Evolutionary conservation across 1,284 basidiomycete genomes (phyloP), one percentile per base, ranked within the genome.

Genomic region (Apiotrichum sp.): DNA sequence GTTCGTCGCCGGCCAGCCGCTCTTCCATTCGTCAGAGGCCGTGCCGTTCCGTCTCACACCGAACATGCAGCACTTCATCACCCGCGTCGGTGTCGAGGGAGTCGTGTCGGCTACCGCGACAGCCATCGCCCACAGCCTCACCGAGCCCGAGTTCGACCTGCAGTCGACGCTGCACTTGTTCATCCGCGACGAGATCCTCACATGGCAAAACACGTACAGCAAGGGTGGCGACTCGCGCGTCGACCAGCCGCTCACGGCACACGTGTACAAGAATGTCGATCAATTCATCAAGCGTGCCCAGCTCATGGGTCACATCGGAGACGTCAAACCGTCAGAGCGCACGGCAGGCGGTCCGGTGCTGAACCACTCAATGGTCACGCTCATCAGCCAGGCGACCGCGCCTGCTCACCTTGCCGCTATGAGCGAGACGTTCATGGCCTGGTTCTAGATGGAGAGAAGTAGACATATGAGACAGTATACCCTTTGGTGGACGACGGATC

Each of bases 1-100:
- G 8, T 76, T 83, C 54, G 72, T 78, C 47, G 66, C 75, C 42
- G 77, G 80, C 35, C 78, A 79, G 35, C 88, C 89, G 0, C 76
- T 88, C 41, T 87, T 92, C 69, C 82, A 82, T 34, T 86, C 87
- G 2, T 84, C 81, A 61, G 96, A 99, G 65, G 81, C 86, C 2
- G 92, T 97, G 10, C 95, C 96, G 0, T 99, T 99, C 87, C 86
- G 96, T 9, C 84, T 97, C 64, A 97, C 93, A 10, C 93, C 93
- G 3, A 98, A 97, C 74, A 85, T 99, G 79, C 97, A 99, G 75
- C 81, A 85, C 66, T 96, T 98, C 78, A 79, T 98, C 50, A 92
- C 89, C 0, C 87, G 89, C 1, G 83, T 91, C 50, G 87, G 90
- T 39, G 89, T 87, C 10, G 97, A 99, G 73, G 96, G 95, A 14